Evolutionary conservation across 306 rosid genomes (phyloP), one percentile per base, ranked within the genome.

Genomic region (Medicago lupulina): DNA sequence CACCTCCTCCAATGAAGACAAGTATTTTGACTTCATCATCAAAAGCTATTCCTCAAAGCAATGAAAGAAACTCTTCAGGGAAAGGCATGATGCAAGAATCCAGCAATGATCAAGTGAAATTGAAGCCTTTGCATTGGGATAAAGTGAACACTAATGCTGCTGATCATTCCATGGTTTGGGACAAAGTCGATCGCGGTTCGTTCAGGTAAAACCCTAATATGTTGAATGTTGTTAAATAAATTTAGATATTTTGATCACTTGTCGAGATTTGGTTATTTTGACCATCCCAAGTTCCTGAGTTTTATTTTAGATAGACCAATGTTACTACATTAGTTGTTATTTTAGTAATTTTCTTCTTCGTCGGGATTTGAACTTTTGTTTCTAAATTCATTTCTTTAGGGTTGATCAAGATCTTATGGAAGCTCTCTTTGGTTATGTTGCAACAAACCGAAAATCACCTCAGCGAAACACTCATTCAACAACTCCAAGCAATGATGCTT

Each of bases 161-260:
- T 36, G 89, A 90, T 71, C 96, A 85, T 83, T 95, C 98, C 51
- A 92, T 95, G 98, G 97, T 92, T 44, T 95, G 98, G 98, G 96
- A 95, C 85, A 95, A 87, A 78, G 86, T 89, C 18, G 89, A 80
- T 62, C 78, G 80, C 6, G 98, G 96, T 10, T 92, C 98, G n/a
- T 89, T 90, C 79, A 90, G 89, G 98, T 95, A 85, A 58, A 6
- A 82, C 55, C 73, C 23, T 57, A 65, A 61, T 9, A 46, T 15
- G 15, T 67, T 46, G 7, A 49, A 64, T 67, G 40, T 47, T 21
- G 64, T n/a, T 36, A 13, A 31, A 18, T 68, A 50, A 28, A 17
- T 7, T 8, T 53, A 8, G 16, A 51, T 19, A 19, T 54, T 53
- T 53, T 17, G 28, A 17, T 53, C 4, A 53, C 59, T 53, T 4